These are phyloP conservation scores for Akanthomyces uredinophilus DNA, from an alignment of 2,329 filamentous ascomycete genomes.

Conservation along the genomic window DNA sequence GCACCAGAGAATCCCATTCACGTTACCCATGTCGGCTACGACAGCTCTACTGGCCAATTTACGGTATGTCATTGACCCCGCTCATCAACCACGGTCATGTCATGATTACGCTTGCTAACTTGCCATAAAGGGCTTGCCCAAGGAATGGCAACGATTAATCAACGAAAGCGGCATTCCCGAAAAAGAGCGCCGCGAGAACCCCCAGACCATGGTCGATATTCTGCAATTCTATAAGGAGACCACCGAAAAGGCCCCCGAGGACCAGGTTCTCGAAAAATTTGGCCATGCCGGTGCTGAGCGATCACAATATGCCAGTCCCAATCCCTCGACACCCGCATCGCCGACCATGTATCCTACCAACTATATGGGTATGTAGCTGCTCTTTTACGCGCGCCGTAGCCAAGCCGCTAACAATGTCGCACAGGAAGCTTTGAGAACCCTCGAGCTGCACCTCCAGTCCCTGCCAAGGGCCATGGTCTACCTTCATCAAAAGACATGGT, in stretches of 20 bases:
- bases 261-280: slow-evolving; percentile 93
- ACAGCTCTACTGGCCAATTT: slow-evolving; percentile 93
- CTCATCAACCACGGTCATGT: slow-evolving; percentile 18
- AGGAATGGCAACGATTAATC: slow-evolving; percentile 95
- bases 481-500: slow-evolving; percentile 52
- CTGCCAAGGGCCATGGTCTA: slow-evolving; percentile 45
- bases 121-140: slow-evolving; percentile 72
- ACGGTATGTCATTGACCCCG: slow-evolving; percentile 58
- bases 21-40: slow-evolving; percentile 95
- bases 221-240: slow-evolving; percentile 97
- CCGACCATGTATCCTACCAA: slow-evolving; percentile 50
- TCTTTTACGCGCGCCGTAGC: no score
- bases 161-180: slow-evolving; percentile 95
- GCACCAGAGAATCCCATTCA: slow-evolving; percentile 96
- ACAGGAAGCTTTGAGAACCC: slow-evolving; percentile 93
- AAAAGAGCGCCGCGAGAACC: slow-evolving; percentile 92
- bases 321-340: slow-evolving; percentile 43
- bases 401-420: neutral
- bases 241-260: slow-evolving; percentile 71
- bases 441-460: slow-evolving; percentile 84
- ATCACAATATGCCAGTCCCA: slow-evolving; percentile 38
- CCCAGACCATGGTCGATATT: slow-evolving; percentile 92
- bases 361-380: slow-evolving; percentile 45
- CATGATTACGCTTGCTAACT: slow-evolving; percentile 19
- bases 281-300: slow-evolving; percentile 69